Percentiles rank a stretch among this genome's conserved stretches.
phyloP scores from a whole-genome alignment of 768 basidiomycete species.

The Inosperma sp. region DNA sequence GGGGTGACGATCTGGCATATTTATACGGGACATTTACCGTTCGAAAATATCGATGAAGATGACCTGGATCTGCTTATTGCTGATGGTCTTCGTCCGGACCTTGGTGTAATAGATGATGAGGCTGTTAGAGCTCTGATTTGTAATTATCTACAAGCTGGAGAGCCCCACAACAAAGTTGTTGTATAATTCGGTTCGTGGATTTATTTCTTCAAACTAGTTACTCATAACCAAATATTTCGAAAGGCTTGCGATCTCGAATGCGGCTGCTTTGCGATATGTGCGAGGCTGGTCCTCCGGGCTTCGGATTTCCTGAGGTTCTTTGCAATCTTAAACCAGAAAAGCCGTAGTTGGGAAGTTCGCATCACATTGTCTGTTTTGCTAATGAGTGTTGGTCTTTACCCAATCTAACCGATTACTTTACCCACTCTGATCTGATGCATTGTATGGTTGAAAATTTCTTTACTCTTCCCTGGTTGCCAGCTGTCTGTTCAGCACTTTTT shows the following conservation, averaged over 20 bases:
- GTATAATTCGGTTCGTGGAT: not conserved
- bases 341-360: not conserved
- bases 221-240: not conserved
- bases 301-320: not conserved
- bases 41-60: constrained; percentile 15
- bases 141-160: constrained; percentile 6
- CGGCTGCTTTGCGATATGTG: no score
- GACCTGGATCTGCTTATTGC: constrained; percentile 12
- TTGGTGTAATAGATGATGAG: constrained; percentile 17
- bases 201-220: not conserved
- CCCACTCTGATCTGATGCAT: no score
- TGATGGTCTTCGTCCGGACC: constrained; percentile 18
- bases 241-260: not conserved
- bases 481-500: no score
- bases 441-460: no score
- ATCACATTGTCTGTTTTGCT: no score
- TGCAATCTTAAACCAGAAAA: not conserved
- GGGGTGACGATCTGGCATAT: constrained; percentile 24
- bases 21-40: constrained; percentile 19
- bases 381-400: no score
- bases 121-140: constrained; percentile 10
- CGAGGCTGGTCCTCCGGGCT: no score
- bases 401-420: no score
- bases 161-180: not conserved
- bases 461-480: no score